phyloP scores from a whole-genome alignment of 2,329 filamentous ascomycete genomes.

The Exophiala dermatitidis region DNA sequence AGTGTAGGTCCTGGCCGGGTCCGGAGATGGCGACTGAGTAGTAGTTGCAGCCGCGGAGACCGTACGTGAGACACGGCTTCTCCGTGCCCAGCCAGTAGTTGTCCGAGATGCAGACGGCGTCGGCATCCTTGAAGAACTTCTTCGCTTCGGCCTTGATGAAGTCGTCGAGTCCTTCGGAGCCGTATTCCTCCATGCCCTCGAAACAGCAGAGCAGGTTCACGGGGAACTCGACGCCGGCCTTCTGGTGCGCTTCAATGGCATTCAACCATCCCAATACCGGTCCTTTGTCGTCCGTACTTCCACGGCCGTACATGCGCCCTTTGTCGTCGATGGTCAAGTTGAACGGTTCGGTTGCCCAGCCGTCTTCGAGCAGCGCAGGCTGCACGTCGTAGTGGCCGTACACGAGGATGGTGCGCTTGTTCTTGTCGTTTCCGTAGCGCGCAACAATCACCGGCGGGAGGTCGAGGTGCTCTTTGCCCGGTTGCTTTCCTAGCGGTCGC shows the following conservation, averaged over 20 bases:
- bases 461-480: conserved; percentile 79
- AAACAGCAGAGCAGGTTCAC: conserved; percentile 99
- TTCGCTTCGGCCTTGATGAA: conserved; percentile 87
- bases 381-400: conserved; percentile 99
- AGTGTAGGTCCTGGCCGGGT: conserved; percentile 88
- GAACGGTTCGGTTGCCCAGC: conserved; percentile 94
- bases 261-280: conserved; percentile 97
- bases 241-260: conserved; percentile 94
- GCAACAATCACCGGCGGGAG: conserved; percentile 88
- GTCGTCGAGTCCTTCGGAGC: conserved; percentile 91
- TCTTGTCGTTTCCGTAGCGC: conserved; percentile 84
- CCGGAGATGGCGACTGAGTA: conserved; percentile 88
- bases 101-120: conserved; percentile 96
- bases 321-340: conserved; percentile 79
- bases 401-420: conserved; percentile 89
- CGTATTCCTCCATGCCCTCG: conserved; percentile 99
- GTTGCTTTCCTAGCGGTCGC: conserved; percentile 82
- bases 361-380: conserved; percentile 84
- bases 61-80: conserved; percentile 96
- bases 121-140: conserved; percentile 89
- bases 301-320: conserved; percentile 91
- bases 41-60: conserved; percentile 95
- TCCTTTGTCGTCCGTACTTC: conserved; percentile 95
- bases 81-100: conserved; percentile 99
- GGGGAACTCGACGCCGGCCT: conserved; percentile 86